Percentiles rank a stretch among this genome's conserved stretches.
Evolutionary conservation across 352 stramenopile species (phyloP).

Genomic region (Phytophthora podocarpi): DNA sequence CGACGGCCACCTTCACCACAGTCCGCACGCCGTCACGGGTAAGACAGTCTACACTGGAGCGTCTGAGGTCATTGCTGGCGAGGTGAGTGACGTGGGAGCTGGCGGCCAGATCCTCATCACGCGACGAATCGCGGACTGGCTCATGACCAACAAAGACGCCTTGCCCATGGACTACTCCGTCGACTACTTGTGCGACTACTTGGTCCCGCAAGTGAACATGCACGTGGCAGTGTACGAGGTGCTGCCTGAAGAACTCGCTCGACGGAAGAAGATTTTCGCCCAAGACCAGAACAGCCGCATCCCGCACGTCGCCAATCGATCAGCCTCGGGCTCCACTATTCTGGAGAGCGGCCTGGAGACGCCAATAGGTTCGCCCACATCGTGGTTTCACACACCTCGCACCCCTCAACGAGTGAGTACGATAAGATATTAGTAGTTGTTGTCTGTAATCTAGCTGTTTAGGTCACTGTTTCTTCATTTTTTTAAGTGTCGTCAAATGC

Average conservation of each 20-base stretch:
- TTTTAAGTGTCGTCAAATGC: constrained; percentile 13
- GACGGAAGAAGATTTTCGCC: constrained; percentile 41
- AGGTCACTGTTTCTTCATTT: constrained; percentile 4
- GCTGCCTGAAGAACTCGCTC: constrained; percentile 29
- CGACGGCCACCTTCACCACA: constrained; percentile 40
- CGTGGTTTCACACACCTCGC: constrained; percentile 32
- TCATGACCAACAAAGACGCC: constrained; percentile 44
- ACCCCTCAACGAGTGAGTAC: constrained; percentile 17
- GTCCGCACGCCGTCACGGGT: constrained; percentile 51
- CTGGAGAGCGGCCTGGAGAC: constrained; percentile 30
- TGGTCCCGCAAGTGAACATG: constrained; percentile 39
- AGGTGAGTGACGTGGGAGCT: constrained; percentile 53
- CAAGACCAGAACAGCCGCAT: constrained; percentile 35
- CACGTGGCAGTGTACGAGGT: constrained; percentile 45
- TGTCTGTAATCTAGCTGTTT: constrained; percentile 11
- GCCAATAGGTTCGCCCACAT: constrained; percentile 24
- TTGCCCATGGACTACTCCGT: constrained; percentile 38
- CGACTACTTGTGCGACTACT: constrained; percentile 41
- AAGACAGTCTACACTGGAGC: constrained; percentile 56
- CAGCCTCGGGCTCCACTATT: constrained; percentile 28
- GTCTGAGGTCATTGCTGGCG: constrained; percentile 53
- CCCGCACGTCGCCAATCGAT: constrained; percentile 26
- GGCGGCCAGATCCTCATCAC: constrained; percentile 63
- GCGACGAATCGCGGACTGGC: constrained; percentile 49
- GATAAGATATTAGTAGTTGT: constrained; percentile 10